phyloP scores from a whole-genome alignment of 2,329 filamentous ascomycete genomes.

The Raffaelea ambrosiae region DNA sequence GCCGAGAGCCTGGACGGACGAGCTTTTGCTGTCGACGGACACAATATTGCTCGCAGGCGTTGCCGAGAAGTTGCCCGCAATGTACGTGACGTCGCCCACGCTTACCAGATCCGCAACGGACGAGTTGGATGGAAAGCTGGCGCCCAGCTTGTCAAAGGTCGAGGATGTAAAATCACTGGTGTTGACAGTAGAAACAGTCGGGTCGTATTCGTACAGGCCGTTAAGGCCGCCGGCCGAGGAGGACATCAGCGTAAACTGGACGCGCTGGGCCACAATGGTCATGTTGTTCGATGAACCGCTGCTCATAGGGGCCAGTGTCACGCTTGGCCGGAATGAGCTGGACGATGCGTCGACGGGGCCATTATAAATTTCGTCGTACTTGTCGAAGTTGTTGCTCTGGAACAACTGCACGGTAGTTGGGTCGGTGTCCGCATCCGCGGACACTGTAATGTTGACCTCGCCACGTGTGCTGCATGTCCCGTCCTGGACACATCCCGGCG shows the following conservation, averaged over 20 bases:
- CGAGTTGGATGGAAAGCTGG: slow-evolving; percentile 57
- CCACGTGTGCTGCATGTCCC: slow-evolving; percentile 68
- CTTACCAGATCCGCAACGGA: slow-evolving; percentile 61
- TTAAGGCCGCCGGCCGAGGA: slow-evolving; percentile 70
- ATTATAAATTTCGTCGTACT: slow-evolving; percentile 88
- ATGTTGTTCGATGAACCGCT: slow-evolving; percentile 54
- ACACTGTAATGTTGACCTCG: slow-evolving; percentile 61
- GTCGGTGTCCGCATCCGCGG: slow-evolving; percentile 34
- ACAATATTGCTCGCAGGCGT: slow-evolving; percentile 66
- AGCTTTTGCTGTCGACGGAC: slow-evolving; percentile 55
- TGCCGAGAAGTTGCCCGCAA: slow-evolving; percentile 78
- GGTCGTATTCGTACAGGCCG: slow-evolving; percentile 83
- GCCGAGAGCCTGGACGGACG: slow-evolving; percentile 51
- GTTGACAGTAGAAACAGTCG: slow-evolving; percentile 48
- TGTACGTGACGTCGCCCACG: slow-evolving; percentile 57
- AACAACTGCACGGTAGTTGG: slow-evolving; percentile 51
- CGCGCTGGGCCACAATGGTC: slow-evolving; percentile 80
- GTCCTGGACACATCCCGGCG: slow-evolving; percentile 80
- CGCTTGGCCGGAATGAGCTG: slow-evolving; percentile 64
- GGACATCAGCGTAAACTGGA: slow-evolving; percentile 67
- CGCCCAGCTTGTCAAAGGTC: slow-evolving; percentile 67
- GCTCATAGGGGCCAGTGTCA: slow-evolving; percentile 64
- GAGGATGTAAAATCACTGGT: slow-evolving; percentile 60
- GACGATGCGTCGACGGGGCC: slow-evolving; percentile 73
- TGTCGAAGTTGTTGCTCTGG: slow-evolving; percentile 94